Evolutionary conservation across 306 rosid genomes (phyloP).

Genomic region (Vigna unguiculata): DNA sequence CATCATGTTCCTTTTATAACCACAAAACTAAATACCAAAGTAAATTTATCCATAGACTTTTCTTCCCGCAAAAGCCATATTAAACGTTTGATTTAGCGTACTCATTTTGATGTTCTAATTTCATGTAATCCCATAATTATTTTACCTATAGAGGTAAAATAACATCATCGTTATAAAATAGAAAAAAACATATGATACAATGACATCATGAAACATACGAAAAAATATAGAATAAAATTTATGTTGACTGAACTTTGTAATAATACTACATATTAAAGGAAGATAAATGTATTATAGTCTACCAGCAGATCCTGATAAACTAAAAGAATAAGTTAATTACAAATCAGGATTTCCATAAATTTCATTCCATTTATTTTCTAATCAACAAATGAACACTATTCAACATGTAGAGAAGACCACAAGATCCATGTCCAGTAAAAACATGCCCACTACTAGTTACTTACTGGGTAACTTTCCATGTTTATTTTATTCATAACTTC

Average conservation of each 20-base stretch:
- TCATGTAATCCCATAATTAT: not conserved
- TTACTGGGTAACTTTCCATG: conserved; percentile 10
- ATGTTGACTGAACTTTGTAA: not conserved
- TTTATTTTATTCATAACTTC: not conserved
- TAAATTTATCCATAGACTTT: no score
- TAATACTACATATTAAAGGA: not conserved
- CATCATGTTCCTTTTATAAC: no score
- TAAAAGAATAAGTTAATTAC: not conserved
- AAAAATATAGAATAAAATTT: not conserved
- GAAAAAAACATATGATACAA: not conserved
- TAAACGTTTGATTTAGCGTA: no score
- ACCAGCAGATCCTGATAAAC: not conserved
- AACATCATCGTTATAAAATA: not conserved
- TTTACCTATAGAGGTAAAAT: not conserved
- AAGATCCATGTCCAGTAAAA: not conserved
- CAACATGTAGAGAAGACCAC: not conserved
- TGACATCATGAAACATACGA: not conserved
- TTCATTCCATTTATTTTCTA: conserved; percentile 19
- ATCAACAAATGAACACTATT: conserved; percentile 9
- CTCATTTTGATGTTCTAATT: not conserved
- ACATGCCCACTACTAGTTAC: conserved; percentile 34
- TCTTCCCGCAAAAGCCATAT: no score
- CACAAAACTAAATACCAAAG: no score
- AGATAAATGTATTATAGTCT: not conserved
- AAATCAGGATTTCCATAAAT: not conserved